Evolutionary conservation across 495 filamentous ascomycete genomes (phyloP).

Genomic region (Hyaloscypha variabilis): DNA sequence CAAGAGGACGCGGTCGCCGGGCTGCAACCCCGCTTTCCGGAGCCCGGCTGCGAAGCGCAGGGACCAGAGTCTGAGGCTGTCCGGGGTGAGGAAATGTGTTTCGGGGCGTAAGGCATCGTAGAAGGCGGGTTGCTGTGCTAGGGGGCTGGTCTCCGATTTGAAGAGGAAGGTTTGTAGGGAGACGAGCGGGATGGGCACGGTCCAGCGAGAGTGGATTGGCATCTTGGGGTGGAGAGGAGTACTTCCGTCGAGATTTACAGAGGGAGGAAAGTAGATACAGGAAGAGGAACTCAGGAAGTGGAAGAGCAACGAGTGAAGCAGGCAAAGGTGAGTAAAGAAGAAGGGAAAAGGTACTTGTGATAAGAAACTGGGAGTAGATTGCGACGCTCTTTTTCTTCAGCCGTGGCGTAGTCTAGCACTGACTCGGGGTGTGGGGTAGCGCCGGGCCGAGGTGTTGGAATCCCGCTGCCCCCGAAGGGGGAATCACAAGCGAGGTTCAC

Average conservation of each 20-base stretch:
- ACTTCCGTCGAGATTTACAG: too few species aligned
- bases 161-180: slow-evolving; percentile 47
- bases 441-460: neutral
- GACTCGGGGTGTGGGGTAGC: neutral
- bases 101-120: slow-evolving; percentile 58
- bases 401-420: too few species aligned
- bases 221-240: slow-evolving; percentile 15
- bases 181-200: slow-evolving; percentile 35
- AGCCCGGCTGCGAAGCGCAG: slow-evolving; percentile 76
- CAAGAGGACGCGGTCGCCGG: slow-evolving; percentile 73
- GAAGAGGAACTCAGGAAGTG: too few species aligned
- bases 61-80: slow-evolving; percentile 67
- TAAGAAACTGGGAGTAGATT: too few species aligned
- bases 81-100: slow-evolving; percentile 55
- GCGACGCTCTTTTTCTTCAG: too few species aligned
- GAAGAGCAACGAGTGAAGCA: too few species aligned
- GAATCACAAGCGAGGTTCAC: too few species aligned
- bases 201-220: slow-evolving; percentile 44
- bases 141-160: slow-evolving; percentile 32
- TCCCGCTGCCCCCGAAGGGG: too few species aligned
- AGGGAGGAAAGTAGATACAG: too few species aligned
- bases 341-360: too few species aligned
- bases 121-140: slow-evolving; percentile 42
- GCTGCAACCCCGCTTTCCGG: slow-evolving; percentile 61
- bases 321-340: too few species aligned